These are phyloP conservation scores for Penicillium chermesinum DNA, from an alignment of 495 filamentous ascomycete species.

Conservation along the genomic window DNA sequence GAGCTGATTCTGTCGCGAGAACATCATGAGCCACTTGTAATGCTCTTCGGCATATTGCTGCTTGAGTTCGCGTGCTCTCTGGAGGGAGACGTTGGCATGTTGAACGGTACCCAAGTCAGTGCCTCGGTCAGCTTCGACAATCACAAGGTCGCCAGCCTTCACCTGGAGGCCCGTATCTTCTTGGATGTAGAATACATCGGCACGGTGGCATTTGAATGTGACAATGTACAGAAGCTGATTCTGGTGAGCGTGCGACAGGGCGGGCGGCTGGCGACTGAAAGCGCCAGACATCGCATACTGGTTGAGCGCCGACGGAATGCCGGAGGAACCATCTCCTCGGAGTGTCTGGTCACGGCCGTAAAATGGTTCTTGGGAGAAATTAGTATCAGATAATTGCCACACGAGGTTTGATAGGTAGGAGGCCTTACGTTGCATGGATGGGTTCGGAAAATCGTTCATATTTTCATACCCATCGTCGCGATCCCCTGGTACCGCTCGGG, in stretches of 20 bases:
- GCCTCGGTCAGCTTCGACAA: constrained; percentile 94
- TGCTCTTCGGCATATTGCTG: constrained; percentile 88
- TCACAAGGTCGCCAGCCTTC: constrained; percentile 86
- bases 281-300: constrained; percentile 49
- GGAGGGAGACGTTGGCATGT: constrained; percentile 74
- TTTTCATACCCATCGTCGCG: constrained; percentile 37
- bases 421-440: constrained; percentile 15
- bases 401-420: neutral
- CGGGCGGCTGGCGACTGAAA: constrained; percentile 53
- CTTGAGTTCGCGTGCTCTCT: constrained; percentile 79
- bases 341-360: constrained; percentile 43
- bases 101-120: constrained; percentile 93
- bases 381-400: neutral
- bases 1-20: constrained; percentile 63
- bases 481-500: constrained; percentile 30
- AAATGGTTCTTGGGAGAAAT: constrained; percentile 41
- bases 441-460: constrained; percentile 24
- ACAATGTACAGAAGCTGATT: constrained; percentile 88
- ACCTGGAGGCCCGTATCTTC: constrained; percentile 90
- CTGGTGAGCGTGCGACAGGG: constrained; percentile 62
- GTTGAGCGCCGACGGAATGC: constrained; percentile 42
- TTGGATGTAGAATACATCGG: constrained; percentile 94
- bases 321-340: constrained; percentile 36
- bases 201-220: constrained; percentile 89
- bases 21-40: constrained; percentile 96